phyloP scores from a whole-genome alignment of 352 stramenopile genomes.

The Phytophthora hibernalis region DNA sequence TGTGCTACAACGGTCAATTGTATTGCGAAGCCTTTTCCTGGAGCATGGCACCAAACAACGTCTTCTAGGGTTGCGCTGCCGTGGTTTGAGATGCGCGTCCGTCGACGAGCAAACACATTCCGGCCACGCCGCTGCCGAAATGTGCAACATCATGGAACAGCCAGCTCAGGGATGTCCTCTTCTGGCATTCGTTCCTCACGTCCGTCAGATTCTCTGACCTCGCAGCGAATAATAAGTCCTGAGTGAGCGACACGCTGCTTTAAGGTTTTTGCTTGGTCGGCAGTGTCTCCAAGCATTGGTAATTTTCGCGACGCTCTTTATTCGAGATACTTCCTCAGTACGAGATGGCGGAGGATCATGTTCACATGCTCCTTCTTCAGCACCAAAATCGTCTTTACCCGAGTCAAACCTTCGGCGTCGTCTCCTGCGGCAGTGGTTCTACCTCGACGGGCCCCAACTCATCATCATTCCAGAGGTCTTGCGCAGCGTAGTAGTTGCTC shows the following conservation, averaged over 20 bases:
- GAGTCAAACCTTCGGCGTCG: conserved; percentile 63
- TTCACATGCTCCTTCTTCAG: conserved; percentile 51
- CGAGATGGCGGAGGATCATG: conserved; percentile 68
- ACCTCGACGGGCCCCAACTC: conserved; percentile 60
- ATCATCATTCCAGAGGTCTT: conserved; percentile 67
- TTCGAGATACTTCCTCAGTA: conserved; percentile 68
- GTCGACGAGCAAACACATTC: conserved; percentile 19
- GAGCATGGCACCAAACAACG: conserved; percentile 53
- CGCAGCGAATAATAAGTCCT: conserved; percentile 65
- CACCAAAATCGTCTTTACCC: conserved; percentile 53
- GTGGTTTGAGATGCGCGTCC: conserved; percentile 50
- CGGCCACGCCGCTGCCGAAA: conserved; percentile 51
- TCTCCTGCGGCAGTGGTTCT: conserved; percentile 79
- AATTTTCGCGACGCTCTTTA: conserved; percentile 58
- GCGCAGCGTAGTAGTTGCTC: conserved; percentile 63
- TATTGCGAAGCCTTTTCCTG: conserved; percentile 72
- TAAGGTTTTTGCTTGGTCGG: conserved; percentile 61
- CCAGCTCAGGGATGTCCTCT: conserved; percentile 72
- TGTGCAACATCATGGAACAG: conserved; percentile 77
- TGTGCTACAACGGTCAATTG: conserved; percentile 67
- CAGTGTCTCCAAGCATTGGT: conserved; percentile 60
- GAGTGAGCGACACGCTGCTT: conserved; percentile 57
- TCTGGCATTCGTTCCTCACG: conserved; percentile 72
- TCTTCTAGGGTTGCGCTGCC: conserved; percentile 64
- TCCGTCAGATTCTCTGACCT: conserved; percentile 61